Conservation (phyloP, 2,329 filamentous ascomycete genomes). For the Penicillium sp. region DNA sequence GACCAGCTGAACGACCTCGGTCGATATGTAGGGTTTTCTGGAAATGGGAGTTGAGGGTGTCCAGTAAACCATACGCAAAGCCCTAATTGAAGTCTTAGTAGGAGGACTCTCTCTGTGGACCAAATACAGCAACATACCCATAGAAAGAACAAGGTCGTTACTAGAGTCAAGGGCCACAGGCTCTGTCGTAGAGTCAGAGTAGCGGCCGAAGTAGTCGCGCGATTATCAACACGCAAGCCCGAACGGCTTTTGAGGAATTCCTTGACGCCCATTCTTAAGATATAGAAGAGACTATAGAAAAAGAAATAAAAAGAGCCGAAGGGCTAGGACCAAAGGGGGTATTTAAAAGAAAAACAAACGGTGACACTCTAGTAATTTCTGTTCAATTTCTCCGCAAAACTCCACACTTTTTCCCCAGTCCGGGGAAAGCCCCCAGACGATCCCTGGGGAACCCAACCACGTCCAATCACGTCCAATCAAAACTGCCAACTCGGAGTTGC, state of each 20-base stretch:
- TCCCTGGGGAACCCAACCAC: background rate
- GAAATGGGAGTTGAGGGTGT: conserved; percentile 56
- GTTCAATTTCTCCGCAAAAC: conserved; percentile 4
- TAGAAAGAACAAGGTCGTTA: conserved; percentile 51
- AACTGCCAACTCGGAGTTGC: background rate
- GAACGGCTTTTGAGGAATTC: conserved; percentile 31
- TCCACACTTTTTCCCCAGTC: conserved; percentile 6
- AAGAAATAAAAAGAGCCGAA: background rate
- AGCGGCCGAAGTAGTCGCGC: conserved; percentile 38
- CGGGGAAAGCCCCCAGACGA: conserved; percentile 5
- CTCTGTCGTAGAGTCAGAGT: conserved; percentile 44
- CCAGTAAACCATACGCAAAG: conserved; percentile 49
- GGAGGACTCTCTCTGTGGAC: background rate
- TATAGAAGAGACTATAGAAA: background rate
- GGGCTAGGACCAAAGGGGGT: background rate
- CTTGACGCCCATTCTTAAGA: conserved; percentile 26
- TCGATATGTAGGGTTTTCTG: conserved; percentile 55
- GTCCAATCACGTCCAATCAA: background rate
- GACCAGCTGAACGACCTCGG: conserved; percentile 57
- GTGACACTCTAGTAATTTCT: background rate
- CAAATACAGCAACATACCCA: conserved; percentile 39
- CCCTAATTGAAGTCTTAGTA: conserved; percentile 27
- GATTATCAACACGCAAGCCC: conserved; percentile 32
- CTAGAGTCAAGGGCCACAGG: conserved; percentile 42
- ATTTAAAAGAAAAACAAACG: background rate